These are phyloP conservation scores for Lipomyces chichibuensis DNA, from an alignment of 805 yeast species.

Conservation along the genomic window DNA sequence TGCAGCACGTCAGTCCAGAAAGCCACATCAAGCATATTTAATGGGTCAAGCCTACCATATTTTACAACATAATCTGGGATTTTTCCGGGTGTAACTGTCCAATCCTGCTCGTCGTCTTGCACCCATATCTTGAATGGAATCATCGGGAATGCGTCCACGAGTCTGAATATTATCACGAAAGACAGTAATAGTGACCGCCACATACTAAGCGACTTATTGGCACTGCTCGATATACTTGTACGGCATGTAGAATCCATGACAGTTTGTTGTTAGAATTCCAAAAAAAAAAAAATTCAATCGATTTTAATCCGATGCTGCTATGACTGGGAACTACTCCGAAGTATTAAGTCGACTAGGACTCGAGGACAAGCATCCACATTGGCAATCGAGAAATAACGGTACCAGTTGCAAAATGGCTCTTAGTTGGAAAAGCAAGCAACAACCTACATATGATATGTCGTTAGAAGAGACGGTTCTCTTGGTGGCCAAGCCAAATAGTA, in stretches of 20 bases:
- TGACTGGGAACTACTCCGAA: background rate
- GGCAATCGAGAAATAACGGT: background rate
- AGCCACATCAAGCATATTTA: background rate
- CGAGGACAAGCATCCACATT: background rate
- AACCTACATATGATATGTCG: background rate
- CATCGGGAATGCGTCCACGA: constrained; percentile 12
- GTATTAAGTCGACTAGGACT: background rate
- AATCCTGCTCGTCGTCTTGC: constrained; percentile 12
- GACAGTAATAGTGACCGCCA: background rate
- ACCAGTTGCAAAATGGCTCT: background rate
- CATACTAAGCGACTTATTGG: background rate
- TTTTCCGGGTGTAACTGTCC: constrained; percentile 35
- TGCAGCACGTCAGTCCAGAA: background rate
- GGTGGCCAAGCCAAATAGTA: background rate
- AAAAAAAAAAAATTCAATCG: background rate
- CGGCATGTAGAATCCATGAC: background rate
- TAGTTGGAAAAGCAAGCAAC: background rate
- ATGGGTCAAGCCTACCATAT: constrained; percentile 23
- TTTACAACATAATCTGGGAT: constrained; percentile 38
- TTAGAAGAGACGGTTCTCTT: background rate
- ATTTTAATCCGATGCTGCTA: background rate
- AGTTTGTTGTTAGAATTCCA: background rate
- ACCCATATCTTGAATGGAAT: constrained; percentile 5
- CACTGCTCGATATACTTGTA: background rate
- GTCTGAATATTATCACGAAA: background rate